Conservation (phyloP, 148 eudicot species). For the Camellia granthamiana region DNA sequence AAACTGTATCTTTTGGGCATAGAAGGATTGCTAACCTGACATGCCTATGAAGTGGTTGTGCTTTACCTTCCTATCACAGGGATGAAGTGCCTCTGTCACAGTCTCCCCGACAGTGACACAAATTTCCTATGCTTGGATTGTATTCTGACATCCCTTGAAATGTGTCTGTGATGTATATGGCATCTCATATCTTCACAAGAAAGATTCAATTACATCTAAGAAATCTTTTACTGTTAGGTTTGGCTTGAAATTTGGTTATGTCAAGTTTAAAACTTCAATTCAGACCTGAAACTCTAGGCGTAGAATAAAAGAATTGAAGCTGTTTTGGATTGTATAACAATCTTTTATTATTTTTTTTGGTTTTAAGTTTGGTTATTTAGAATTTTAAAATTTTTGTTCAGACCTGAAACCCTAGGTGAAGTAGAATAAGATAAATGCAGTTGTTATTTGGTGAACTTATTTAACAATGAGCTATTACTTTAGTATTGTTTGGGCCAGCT, state of each 20-base stretch:
- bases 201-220: not conserved
- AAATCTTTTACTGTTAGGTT: not conserved
- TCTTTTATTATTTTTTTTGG: too few relatives aligned
- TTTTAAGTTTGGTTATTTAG: too few relatives aligned
- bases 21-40: not conserved
- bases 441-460: not conserved
- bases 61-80: not conserved
- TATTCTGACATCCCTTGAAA: not conserved
- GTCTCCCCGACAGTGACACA: not conserved
- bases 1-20: not conserved
- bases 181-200: not conserved
- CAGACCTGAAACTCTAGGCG: too few relatives aligned
- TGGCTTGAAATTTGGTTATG: not conserved
- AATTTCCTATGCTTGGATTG: not conserved
- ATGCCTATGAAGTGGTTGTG: not conserved
- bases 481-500: too few relatives aligned
- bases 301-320: too few relatives aligned
- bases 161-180: not conserved
- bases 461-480: too few relatives aligned
- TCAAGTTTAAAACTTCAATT: not conserved
- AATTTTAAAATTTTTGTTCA: not conserved
- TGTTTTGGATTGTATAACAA: too few relatives aligned
- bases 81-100: not conserved
- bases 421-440: not conserved
- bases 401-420: not conserved